Evolutionary conservation across 176 grass and related monocot genomes (phyloP).

Genomic region (Bolboschoenus planiculmis): DNA sequence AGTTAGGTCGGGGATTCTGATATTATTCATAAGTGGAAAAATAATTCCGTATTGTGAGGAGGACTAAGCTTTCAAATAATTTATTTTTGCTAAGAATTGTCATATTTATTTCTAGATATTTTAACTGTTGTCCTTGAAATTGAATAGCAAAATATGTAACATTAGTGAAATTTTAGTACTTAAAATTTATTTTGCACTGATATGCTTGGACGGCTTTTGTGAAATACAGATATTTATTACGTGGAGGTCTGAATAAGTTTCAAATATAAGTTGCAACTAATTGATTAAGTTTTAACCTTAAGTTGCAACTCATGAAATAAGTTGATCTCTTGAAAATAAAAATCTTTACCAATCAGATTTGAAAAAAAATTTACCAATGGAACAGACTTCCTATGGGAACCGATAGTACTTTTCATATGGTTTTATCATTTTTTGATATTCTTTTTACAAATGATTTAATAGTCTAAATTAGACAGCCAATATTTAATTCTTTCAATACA

Average conservation of each 20-base stretch:
- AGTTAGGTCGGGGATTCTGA: constrained; percentile 8
- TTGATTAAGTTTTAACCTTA: background rate
- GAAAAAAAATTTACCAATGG: too few relatives aligned
- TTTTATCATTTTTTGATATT: too few relatives aligned
- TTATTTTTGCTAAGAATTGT: background rate
- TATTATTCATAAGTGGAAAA: background rate
- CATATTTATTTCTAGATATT: background rate
- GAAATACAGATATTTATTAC: background rate
- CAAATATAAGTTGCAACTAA: background rate
- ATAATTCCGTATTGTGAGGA: background rate
- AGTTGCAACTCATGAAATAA: background rate
- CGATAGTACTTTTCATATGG: too few relatives aligned
- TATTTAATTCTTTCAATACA: too few relatives aligned
- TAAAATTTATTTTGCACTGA: background rate
- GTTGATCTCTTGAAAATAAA: too few relatives aligned
- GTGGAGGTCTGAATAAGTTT: background rate
- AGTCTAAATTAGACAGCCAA: too few relatives aligned
- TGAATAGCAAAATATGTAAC: background rate
- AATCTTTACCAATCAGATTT: too few relatives aligned
- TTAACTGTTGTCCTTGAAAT: background rate
- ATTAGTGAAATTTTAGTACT: background rate
- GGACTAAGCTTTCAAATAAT: background rate
- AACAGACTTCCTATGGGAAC: too few relatives aligned
- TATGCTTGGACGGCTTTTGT: background rate
- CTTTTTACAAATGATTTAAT: too few relatives aligned